Evolutionary conservation across 345 rosid genomes (phyloP).

Genomic region (Adansonia digitata): DNA sequence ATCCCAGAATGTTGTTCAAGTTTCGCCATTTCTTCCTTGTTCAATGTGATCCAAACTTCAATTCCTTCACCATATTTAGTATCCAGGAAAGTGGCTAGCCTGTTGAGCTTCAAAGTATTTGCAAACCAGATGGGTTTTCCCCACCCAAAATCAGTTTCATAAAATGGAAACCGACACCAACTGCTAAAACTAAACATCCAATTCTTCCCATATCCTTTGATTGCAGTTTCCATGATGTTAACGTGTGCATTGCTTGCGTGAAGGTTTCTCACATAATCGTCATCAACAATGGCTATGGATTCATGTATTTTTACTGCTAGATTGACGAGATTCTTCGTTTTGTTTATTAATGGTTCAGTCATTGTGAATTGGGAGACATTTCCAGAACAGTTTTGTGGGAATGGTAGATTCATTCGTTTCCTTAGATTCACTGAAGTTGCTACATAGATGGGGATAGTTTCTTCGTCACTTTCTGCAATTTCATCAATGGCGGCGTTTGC

Average conservation of each 20-base stretch:
- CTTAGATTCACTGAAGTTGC: slow-evolving; percentile 13
- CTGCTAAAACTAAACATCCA: slow-evolving; percentile 14
- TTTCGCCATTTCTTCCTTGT: slow-evolving; percentile 17
- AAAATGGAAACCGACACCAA: slow-evolving; percentile 28
- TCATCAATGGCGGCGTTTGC: no score
- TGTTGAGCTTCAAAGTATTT: slow-evolving; percentile 1
- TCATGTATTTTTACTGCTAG: slow-evolving; percentile 13
- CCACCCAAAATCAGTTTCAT: no score
- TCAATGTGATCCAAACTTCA: slow-evolving; percentile 24
- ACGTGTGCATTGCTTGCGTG: slow-evolving; percentile 7
- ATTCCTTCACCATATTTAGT: slow-evolving; percentile 21
- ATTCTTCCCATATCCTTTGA: background rate
- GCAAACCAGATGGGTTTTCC: slow-evolving; percentile 20
- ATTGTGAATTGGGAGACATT: slow-evolving; percentile 18
- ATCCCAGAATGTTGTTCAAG: background rate
- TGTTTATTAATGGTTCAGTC: slow-evolving; percentile 4
- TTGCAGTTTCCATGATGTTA: background rate
- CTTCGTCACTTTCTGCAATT: background rate
- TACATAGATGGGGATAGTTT: background rate
- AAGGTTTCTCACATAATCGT: slow-evolving; percentile 16
- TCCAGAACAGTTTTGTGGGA: slow-evolving; percentile 14
- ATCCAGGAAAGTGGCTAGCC: slow-evolving; percentile 11
- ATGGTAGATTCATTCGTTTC: slow-evolving; percentile 17
- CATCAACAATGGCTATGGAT: slow-evolving; percentile 2
- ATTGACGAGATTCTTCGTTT: background rate